phyloP scores from a whole-genome alignment of 139 green algal genomes.

The Eudorina sp. region DNA sequence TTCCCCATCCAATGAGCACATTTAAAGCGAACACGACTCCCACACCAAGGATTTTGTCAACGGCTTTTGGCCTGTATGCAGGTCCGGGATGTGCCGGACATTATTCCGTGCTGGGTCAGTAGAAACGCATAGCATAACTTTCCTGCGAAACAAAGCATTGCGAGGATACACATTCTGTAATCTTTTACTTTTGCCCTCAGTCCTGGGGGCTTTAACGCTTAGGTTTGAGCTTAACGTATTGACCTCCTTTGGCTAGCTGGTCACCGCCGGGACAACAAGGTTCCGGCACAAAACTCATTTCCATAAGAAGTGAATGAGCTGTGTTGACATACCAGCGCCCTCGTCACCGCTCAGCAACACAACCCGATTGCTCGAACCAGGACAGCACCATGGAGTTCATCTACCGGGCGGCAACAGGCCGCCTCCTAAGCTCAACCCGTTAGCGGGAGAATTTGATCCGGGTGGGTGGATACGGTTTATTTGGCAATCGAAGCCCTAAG shows the following conservation, averaged over 20 bases:
- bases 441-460: slow-evolving; percentile 22
- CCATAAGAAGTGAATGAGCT: slow-evolving; percentile 21
- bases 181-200: too few relatives aligned
- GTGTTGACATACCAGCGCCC: slow-evolving; percentile 26
- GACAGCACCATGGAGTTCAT: slow-evolving; percentile 11
- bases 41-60: too few relatives aligned
- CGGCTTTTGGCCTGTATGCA: too few relatives aligned
- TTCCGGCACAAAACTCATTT: not conserved
- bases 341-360: slow-evolving; percentile 3
- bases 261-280: not conserved
- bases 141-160: too few relatives aligned
- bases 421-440: slow-evolving; percentile 4
- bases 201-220: too few relatives aligned
- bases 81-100: too few relatives aligned
- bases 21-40: too few relatives aligned
- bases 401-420: slow-evolving; percentile 15
- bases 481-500: not conserved
- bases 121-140: too few relatives aligned
- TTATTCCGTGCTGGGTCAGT: too few relatives aligned
- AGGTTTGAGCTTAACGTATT: too few relatives aligned
- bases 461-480: not conserved
- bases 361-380: not conserved
- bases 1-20: too few relatives aligned
- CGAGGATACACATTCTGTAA: too few relatives aligned
- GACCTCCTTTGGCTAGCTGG: not conserved